These are phyloP conservation scores for Trametes hirsuta DNA, from an alignment of 1,284 basidiomycete genomes.

Conservation along the genomic window DNA sequence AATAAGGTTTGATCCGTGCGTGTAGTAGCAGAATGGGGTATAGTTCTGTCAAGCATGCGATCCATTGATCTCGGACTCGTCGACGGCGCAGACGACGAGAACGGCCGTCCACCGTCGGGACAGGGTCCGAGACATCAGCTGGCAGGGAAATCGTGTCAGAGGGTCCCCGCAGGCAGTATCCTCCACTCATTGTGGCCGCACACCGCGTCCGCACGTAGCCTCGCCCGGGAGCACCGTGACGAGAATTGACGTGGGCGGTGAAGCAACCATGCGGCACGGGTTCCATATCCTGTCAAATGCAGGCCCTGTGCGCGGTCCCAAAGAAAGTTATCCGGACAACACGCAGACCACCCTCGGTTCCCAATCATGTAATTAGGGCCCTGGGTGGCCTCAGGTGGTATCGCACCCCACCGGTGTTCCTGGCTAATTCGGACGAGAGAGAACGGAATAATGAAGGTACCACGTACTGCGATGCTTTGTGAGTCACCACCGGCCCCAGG, in stretches of 20 bases:
- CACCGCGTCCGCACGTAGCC: neutral
- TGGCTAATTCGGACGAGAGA: conserved; percentile 4
- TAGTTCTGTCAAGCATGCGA: conserved; percentile 9
- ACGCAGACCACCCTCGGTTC: conserved; percentile 6
- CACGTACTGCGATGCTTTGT: conserved; percentile 10
- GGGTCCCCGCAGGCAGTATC: neutral
- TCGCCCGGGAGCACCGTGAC: neutral
- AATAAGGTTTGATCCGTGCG: conserved; percentile 20
- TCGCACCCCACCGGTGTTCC: neutral
- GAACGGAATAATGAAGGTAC: conserved; percentile 5
- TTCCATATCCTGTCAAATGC: conserved; percentile 5
- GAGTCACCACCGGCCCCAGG: neutral
- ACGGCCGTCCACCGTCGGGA: neutral
- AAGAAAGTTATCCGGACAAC: neutral
- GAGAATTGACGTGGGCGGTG: neutral
- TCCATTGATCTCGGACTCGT: conserved; percentile 11
- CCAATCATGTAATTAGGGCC: conserved; percentile 10
- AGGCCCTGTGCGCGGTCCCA: neutral
- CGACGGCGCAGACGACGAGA: conserved; percentile 1
- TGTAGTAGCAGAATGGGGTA: neutral
- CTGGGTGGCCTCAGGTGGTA: neutral
- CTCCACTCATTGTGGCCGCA: neutral
- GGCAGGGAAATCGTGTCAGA: neutral
- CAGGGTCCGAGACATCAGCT: neutral
- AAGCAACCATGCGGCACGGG: neutral